phyloP scores from a whole-genome alignment of 179 eudicot genomes.

The Nepenthes alata region DNA sequence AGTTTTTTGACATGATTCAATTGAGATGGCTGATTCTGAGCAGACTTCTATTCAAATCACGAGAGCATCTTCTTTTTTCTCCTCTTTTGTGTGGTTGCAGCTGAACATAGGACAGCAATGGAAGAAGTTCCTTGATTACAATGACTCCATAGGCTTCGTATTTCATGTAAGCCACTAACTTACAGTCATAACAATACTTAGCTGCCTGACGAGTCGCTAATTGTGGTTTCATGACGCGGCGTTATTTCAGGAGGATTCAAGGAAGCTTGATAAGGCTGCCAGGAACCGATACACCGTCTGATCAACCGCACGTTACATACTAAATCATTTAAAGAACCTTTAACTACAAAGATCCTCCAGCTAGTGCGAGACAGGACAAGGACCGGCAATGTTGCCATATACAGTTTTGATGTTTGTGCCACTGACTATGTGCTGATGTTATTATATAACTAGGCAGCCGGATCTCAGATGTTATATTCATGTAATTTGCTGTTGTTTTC shows the following conservation, averaged over 20 bases:
- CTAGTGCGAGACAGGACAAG: too few species aligned
- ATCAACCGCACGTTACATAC: not conserved
- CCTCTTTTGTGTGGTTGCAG: constrained; percentile 20
- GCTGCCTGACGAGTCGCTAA: not conserved
- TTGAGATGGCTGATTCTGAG: too few species aligned
- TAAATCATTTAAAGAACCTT: too few species aligned
- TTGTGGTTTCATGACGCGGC: not conserved
- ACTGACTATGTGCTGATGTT: constrained; percentile 2
- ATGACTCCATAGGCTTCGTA: constrained; percentile 55
- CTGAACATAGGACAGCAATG: constrained; percentile 80
- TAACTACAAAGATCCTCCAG: too few species aligned
- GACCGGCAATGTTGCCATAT: not conserved
- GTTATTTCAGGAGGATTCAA: constrained; percentile 68
- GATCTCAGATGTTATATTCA: too few species aligned
- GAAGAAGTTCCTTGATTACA: constrained; percentile 75
- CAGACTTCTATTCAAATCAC: too few species aligned
- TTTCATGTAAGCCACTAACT: constrained; percentile 45
- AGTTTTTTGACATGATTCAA: too few species aligned
- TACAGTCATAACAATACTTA: not conserved
- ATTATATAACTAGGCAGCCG: too few species aligned
- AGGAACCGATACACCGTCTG: constrained; percentile 56
- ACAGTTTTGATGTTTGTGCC: not conserved
- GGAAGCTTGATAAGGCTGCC: constrained; percentile 50
- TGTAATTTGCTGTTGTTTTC: too few species aligned
- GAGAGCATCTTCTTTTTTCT: not conserved